Base-by-base conservation (phyloP, 2,329 filamentous ascomycete genomes). In the Graphilbum fragrans region DNA sequence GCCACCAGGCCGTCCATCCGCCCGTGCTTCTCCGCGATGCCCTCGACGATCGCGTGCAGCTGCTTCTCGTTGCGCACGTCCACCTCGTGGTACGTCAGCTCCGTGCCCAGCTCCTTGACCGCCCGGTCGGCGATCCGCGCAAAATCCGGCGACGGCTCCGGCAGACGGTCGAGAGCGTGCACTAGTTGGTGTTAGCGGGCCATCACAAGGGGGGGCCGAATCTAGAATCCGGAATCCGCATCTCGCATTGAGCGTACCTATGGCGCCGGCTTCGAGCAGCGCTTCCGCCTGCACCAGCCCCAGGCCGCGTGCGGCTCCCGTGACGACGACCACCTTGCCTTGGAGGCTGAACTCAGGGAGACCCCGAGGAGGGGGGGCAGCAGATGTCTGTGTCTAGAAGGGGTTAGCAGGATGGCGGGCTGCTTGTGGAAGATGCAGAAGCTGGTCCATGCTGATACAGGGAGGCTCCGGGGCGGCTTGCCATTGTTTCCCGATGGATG, bases 221-320 rank as follows among this genome's bases (percentile, higher is more conserved):
- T n/a, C n/a, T n/a, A n/a, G n/a, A n/a, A n/a, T n/a, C n/a, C n/a
- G n/a, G n/a, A n/a, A n/a, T n/a, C n/a, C n/a, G n/a, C 5, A 23
- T 16, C 23, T 11, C 9, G 22, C 53, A 76, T 70, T 8, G 18
- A 16, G 35, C 42, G 8, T 23, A 47, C 45, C 45, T 9, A 59
- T 82, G 27, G 85, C 86, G 29, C 86, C 85, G 10, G 84, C 84
- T 58, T 92, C 84, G 32, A 90, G 64, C 37, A 92, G 65, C 7
- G 83, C 86, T 55, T 90, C 82, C 34, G 81, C 74, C 57, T 90
- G 82, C 19, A 82, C 80, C 33, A 93, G 66, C 33, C 86, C 86
- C 10, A 93, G 67, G 3, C 86, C 86, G 45, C 83, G 74, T 8
- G 78, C 86, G 43, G 74, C 85, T 37, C 86, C 85, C 2, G 83